Conservation (phyloP, 257 asterid species). For the Fraxinus americana region DNA sequence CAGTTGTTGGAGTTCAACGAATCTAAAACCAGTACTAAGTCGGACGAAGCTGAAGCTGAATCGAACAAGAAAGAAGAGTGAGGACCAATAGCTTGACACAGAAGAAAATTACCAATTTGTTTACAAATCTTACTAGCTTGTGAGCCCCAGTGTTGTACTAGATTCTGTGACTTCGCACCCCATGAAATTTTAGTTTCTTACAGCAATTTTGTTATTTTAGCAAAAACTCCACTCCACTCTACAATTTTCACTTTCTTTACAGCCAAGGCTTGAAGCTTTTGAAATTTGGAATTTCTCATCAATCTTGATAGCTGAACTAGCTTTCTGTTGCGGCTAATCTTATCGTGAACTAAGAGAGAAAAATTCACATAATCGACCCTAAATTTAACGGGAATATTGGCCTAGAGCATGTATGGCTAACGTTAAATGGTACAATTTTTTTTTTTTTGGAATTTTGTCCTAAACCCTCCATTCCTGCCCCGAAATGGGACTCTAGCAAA, state of each 20-base stretch:
- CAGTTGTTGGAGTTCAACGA: neutral
- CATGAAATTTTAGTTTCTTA: neutral
- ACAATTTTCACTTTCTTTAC: neutral
- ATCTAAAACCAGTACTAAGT: neutral
- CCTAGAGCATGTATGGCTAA: too few species aligned
- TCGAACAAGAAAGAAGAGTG: neutral
- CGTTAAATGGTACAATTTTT: too few species aligned
- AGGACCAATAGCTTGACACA: neutral
- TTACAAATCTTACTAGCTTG: neutral
- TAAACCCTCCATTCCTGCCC: too few species aligned
- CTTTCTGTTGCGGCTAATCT: too few species aligned
- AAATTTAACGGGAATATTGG: too few species aligned
- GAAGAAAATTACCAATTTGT: neutral
- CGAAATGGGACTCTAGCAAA: too few species aligned
- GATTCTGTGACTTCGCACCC: conserved; percentile 13
- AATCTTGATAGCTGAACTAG: too few species aligned
- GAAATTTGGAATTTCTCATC: neutral
- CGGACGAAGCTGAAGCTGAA: neutral
- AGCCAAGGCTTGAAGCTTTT: neutral
- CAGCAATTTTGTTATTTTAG: neutral
- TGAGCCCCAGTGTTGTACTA: conserved; percentile 1
- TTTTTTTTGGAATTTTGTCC: too few species aligned
- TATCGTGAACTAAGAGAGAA: too few species aligned
- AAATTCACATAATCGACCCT: too few species aligned
- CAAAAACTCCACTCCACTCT: too few species aligned